Evolutionary conservation across 306 rosid genomes (phyloP).

Genomic region (Malus domestica): DNA sequence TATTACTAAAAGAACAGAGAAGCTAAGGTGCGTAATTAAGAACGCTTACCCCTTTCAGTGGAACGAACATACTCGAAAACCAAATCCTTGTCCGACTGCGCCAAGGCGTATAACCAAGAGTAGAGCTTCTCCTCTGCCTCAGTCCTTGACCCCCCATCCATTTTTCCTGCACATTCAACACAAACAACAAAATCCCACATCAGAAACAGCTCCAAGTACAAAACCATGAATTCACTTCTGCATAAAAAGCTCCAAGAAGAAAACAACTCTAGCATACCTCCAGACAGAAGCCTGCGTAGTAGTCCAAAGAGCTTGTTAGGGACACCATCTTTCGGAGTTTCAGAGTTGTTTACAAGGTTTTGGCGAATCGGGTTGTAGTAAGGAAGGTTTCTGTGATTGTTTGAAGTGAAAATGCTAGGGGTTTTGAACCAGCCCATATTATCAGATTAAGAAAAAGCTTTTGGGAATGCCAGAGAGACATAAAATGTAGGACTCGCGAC

Average conservation of each 20-base stretch:
- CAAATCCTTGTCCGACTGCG: constrained; percentile 53
- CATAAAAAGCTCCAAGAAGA: background rate
- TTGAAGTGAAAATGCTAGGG: constrained; percentile 27
- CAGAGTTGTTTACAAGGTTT: constrained; percentile 34
- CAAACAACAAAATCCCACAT: constrained; percentile 16
- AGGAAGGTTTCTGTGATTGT: constrained; percentile 28
- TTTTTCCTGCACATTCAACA: constrained; percentile 36
- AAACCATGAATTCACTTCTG: background rate
- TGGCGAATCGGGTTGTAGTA: constrained; percentile 25
- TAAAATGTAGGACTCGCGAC: background rate
- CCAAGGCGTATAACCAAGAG: constrained; percentile 72
- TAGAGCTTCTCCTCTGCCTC: constrained; percentile 69
- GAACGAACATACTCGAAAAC: constrained; percentile 74
- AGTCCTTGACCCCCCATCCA: constrained; percentile 55
- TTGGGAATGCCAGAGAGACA: background rate
- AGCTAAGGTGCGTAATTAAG: background rate
- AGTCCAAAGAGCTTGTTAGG: constrained; percentile 6
- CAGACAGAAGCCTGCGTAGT: constrained; percentile 25
- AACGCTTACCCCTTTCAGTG: constrained; percentile 67
- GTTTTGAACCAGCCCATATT: constrained; percentile 40
- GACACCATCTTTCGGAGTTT: constrained; percentile 13
- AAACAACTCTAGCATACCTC: constrained; percentile 22
- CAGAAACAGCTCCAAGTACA: background rate
- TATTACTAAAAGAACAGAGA: background rate
- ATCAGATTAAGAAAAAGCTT: background rate